These are phyloP conservation scores for Choiromyces venosus DNA, from an alignment of 495 filamentous ascomycete genomes.

Conservation along the genomic window DNA sequence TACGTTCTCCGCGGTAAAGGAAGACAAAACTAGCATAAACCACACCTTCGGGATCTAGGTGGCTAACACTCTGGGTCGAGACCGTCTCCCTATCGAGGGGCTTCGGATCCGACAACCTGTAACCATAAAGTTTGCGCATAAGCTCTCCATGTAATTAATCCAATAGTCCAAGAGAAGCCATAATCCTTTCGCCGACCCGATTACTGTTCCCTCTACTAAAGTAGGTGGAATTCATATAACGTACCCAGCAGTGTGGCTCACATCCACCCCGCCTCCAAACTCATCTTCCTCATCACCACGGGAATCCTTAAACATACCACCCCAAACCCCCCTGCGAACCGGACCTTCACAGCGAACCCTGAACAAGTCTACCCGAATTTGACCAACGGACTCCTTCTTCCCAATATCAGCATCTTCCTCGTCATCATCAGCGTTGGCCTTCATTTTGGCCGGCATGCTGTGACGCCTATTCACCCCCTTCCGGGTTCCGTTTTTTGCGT, in stretches of 20 bases:
- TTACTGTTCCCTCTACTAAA: slow-evolving; percentile 22
- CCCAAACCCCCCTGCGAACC: slow-evolving; percentile 95
- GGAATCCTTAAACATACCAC: slow-evolving; percentile 94
- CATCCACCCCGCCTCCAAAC: slow-evolving; percentile 55
- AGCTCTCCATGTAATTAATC: slow-evolving; percentile 39
- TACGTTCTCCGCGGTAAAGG: slow-evolving; percentile 93
- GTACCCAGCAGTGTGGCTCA: slow-evolving; percentile 80
- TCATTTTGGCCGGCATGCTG: slow-evolving; percentile 40
- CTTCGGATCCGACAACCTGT: slow-evolving; percentile 95
- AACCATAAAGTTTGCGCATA: slow-evolving; percentile 20
- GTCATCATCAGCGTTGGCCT: slow-evolving; percentile 64
- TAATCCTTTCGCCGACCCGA: slow-evolving; percentile 26
- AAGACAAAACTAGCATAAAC: slow-evolving; percentile 98
- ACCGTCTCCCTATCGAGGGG: slow-evolving; percentile 93
- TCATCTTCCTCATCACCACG: slow-evolving; percentile 74
- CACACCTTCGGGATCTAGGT: slow-evolving; percentile 91
- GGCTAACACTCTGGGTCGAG: slow-evolving; percentile 95
- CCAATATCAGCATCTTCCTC: slow-evolving; percentile 83
- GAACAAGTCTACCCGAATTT: slow-evolving; percentile 97
- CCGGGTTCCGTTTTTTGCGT: slow-evolving; percentile 27
- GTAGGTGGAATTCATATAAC: slow-evolving; percentile 37
- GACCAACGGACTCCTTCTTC: slow-evolving; percentile 85
- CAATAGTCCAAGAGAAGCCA: slow-evolving; percentile 15
- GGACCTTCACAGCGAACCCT: slow-evolving; percentile 92
- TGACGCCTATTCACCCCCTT: slow-evolving; percentile 50